phyloP scores from a whole-genome alignment of 768 basidiomycete genomes.

The Agaricus subrufescens region DNA sequence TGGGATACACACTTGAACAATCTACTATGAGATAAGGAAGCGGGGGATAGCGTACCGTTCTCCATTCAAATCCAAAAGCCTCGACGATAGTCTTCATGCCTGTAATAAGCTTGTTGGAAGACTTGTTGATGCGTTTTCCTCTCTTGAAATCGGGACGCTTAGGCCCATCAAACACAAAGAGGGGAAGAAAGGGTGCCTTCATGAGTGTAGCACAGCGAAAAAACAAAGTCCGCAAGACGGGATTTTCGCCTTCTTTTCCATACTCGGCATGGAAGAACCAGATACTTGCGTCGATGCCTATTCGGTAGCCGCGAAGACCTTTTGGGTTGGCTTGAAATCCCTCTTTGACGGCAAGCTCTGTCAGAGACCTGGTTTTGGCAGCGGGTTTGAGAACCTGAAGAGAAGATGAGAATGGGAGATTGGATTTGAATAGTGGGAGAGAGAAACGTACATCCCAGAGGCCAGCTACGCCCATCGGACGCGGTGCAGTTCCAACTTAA shows the following conservation, averaged over 20 bases:
- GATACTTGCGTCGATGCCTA: constrained; percentile 87
- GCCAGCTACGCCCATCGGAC: constrained; percentile 42
- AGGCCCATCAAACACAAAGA: constrained; percentile 92
- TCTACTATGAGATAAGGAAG: neutral
- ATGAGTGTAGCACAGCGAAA: constrained; percentile 81
- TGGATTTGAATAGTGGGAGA: neutral
- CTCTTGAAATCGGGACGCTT: constrained; percentile 79
- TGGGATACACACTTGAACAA: constrained; percentile 25
- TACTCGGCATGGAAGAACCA: constrained; percentile 81
- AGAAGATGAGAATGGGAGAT: neutral
- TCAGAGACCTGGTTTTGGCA: constrained; percentile 66
- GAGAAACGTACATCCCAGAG: constrained; percentile 40
- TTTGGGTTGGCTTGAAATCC: constrained; percentile 68
- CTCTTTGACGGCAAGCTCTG: constrained; percentile 68
- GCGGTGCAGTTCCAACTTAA: neutral
- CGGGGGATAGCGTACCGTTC: constrained; percentile 37
- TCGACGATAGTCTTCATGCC: constrained; percentile 78
- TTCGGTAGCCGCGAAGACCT: constrained; percentile 65
- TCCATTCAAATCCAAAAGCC: constrained; percentile 78
- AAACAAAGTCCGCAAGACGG: constrained; percentile 76
- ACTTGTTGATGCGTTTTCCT: constrained; percentile 63
- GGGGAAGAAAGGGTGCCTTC: constrained; percentile 73
- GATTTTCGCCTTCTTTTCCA: constrained; percentile 79
- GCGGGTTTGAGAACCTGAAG: constrained; percentile 64
- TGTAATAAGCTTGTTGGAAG: constrained; percentile 59